Conservation (phyloP, 768 basidiomycete genomes). For the Chiua virens region DNA sequence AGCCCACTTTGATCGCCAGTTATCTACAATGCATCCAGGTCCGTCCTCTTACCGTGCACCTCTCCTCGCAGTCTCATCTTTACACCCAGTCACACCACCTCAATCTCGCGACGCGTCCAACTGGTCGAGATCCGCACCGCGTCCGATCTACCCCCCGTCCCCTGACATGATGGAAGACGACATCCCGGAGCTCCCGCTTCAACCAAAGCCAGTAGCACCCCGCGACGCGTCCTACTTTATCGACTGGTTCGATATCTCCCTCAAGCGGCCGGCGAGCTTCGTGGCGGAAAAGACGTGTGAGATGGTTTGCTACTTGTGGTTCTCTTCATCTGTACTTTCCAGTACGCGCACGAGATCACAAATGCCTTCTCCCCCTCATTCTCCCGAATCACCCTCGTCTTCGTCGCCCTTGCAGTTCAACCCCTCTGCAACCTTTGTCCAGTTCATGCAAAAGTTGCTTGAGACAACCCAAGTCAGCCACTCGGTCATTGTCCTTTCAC, state of each 20-base stretch:
- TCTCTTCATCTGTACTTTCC: constrained; percentile 48
- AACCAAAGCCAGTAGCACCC: constrained; percentile 22
- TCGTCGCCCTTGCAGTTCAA: constrained; percentile 78
- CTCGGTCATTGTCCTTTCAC: constrained; percentile 84
- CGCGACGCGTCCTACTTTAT: constrained; percentile 42
- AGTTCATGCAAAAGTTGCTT: constrained; percentile 90
- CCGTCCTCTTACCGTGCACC: constrained; percentile 23
- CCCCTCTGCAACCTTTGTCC: constrained; percentile 71
- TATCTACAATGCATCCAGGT: constrained; percentile 50
- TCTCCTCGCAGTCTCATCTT: constrained; percentile 2
- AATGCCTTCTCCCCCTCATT: constrained; percentile 43
- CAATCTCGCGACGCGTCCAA: constrained; percentile 42
- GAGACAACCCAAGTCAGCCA: constrained; percentile 95
- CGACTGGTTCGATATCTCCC: constrained; percentile 72
- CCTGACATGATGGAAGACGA: constrained; percentile 20
- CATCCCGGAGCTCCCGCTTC: no score
- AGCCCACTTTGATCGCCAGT: constrained; percentile 55
- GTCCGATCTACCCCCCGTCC: constrained; percentile 21
- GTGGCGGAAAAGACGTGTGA: constrained; percentile 89
- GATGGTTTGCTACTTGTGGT: constrained; percentile 96
- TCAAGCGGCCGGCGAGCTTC: constrained; percentile 65
- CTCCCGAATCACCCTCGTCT: constrained; percentile 34
- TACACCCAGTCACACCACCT: constrained; percentile 42
- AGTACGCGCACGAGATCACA: constrained; percentile 22
- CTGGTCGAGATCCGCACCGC: constrained; percentile 22